Conservation (phyloP, 345 rosid species). For the thale cress (Arabidopsis thaliana) region TAIR10.1 NC_003076.8:25449001-25449500, state of each 20-base stretch:
- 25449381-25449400: constrained; percentile 16
- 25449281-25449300: constrained; percentile 1
- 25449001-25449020: constrained; percentile 12
- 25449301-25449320: neutral
- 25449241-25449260: too few relatives aligned
- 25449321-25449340: neutral
- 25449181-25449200: too few relatives aligned
- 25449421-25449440: constrained; percentile 33
- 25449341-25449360: constrained; percentile 12
- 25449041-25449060: neutral
- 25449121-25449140: neutral
- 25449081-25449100: neutral
- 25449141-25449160: neutral
- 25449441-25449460: constrained; percentile 8
- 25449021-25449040: constrained; percentile 5
- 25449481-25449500: constrained; percentile 11
- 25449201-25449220: too few relatives aligned
- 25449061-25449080: neutral
- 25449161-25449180: neutral
- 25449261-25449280: neutral
- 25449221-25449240: too few relatives aligned
- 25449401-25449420: constrained; percentile 48
- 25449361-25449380: constrained; percentile 14
- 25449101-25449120: neutral
- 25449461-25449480: constrained; percentile 23